Evolutionary conservation across 129 eudicot genomes (phyloP).

Genomic region (Artemisia annua): DNA sequence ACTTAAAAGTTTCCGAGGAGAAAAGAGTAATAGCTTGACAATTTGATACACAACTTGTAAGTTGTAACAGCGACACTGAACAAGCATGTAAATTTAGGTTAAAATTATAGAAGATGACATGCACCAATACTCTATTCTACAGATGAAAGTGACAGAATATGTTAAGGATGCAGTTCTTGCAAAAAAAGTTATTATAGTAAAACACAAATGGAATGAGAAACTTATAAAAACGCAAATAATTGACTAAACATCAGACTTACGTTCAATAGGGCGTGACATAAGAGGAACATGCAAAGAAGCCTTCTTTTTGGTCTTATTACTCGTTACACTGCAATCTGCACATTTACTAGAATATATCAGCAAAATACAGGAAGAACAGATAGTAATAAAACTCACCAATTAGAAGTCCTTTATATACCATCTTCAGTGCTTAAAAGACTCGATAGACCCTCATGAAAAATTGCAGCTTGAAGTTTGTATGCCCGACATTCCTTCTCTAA

Average conservation of each 20-base stretch:
- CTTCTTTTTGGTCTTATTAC: conserved; percentile 50
- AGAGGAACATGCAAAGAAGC: conserved; percentile 63
- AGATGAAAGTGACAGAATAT: neutral
- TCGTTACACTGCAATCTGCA: conserved; percentile 46
- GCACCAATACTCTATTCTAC: neutral
- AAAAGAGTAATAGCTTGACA: neutral
- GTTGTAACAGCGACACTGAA: neutral
- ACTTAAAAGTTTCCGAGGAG: neutral
- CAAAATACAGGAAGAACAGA: neutral
- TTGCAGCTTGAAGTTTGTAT: conserved; percentile 74
- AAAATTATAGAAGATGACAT: neutral
- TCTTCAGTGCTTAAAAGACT: conserved; percentile 43
- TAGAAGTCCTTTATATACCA: conserved; percentile 29
- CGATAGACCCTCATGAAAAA: conserved; percentile 66
- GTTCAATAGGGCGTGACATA: conserved; percentile 79
- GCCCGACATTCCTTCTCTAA: conserved; percentile 61
- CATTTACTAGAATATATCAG: conserved; percentile 26
- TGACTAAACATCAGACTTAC: conserved; percentile 42
- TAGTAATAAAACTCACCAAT: neutral
- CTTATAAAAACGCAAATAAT: neutral
- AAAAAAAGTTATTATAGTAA: neutral
- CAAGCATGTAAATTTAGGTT: neutral
- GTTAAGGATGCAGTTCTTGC: neutral
- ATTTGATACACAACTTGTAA: neutral
- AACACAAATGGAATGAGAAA: conserved; percentile 10